A percentile compares a stretch with the other conserved stretches of the same genome.
These are phyloP conservation scores for Mycena albidolilacea DNA, from an alignment of 768 basidiomycete species.

Conservation along the genomic window DNA sequence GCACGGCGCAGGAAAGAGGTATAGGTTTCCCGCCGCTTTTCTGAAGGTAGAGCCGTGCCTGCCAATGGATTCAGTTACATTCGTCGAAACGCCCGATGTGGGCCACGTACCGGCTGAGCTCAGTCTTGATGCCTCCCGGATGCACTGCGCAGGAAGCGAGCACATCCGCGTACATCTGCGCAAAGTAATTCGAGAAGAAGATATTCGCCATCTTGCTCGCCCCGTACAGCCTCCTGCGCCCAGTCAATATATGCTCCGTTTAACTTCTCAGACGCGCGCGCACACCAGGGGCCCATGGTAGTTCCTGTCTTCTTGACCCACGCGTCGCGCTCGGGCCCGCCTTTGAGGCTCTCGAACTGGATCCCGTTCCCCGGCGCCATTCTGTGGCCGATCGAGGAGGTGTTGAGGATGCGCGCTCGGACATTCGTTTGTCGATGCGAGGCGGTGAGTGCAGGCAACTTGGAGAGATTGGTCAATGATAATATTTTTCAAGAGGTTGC, in stretches of 20 bases:
- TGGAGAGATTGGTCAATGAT: not conserved
- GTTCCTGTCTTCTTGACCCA: not conserved
- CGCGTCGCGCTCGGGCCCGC: not conserved
- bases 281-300: not conserved
- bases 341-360: not conserved
- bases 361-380: not conserved
- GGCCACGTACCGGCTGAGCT: not conserved
- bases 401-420: not conserved
- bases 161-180: not conserved
- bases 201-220: slow-evolving; percentile 2
- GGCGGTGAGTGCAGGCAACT: slow-evolving; percentile 4
- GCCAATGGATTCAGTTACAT: too few species aligned
- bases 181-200: not conserved
- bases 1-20: not conserved
- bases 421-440: not conserved
- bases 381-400: not conserved
- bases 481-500: not conserved
- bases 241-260: not conserved
- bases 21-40: not conserved
- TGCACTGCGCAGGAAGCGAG: slow-evolving; percentile 1
- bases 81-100: not conserved
- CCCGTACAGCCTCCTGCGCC: not conserved
- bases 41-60: not conserved
- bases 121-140: not conserved
- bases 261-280: not conserved